A percentile compares a stretch with the other conserved stretches of the same genome.
Evolutionary conservation across 495 filamentous ascomycete genomes (phyloP).

Genomic region (Podospora conica): DNA sequence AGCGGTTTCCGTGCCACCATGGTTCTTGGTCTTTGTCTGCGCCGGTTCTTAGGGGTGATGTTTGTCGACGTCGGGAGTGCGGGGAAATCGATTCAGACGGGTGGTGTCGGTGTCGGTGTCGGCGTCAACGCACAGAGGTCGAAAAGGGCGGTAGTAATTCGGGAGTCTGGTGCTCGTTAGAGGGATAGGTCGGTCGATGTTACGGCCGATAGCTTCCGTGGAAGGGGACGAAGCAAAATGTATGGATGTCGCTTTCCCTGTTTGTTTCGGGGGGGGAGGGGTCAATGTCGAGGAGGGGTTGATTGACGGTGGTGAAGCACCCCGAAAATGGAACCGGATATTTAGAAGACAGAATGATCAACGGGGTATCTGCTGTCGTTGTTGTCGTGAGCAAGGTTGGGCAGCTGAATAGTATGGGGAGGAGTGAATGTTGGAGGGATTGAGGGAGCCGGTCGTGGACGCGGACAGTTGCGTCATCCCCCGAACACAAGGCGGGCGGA

Average conservation of each 20-base stretch:
- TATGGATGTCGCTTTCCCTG: neutral
- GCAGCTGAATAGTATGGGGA: neutral
- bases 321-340: neutral
- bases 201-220: neutral
- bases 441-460: neutral
- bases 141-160: neutral
- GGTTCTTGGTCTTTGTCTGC: neutral
- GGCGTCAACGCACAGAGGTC: no score
- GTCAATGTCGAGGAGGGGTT: neutral
- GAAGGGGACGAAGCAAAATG: neutral
- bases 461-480: neutral
- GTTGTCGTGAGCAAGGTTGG: neutral
- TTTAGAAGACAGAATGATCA: neutral
- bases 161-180: neutral
- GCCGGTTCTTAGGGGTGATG: neutral
- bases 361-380: neutral
- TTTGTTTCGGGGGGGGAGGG: neutral
- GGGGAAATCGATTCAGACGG: neutral
- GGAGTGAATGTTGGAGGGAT: neutral
- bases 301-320: neutral
- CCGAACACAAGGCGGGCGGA: neutral
- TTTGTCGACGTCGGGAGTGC: neutral
- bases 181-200: neutral
- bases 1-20: conserved; percentile 36
- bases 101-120: neutral